A percentile compares a stretch with the other conserved stretches of the same genome.
These are phyloP conservation scores for Achaetomium macrosporum DNA, from an alignment of 2,329 filamentous ascomycete genomes.

Conservation along the genomic window DNA sequence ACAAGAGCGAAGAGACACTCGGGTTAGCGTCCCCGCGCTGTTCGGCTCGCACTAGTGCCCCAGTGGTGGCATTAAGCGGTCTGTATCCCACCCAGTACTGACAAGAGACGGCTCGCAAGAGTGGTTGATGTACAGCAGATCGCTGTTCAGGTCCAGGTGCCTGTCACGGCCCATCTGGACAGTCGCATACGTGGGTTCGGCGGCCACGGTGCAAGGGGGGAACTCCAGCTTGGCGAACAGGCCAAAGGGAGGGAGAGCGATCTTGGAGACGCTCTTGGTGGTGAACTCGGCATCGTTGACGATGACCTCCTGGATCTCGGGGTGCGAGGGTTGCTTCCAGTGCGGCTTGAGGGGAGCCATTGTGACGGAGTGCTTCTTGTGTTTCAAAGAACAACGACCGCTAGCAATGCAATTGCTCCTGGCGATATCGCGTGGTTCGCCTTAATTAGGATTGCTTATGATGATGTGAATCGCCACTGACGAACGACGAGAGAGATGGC, in stretches of 20 bases:
- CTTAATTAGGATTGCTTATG: not conserved
- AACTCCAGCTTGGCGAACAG: slow-evolving; percentile 62
- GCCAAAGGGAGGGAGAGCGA: slow-evolving; percentile 54
- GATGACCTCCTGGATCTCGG: slow-evolving; percentile 51
- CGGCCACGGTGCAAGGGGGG: slow-evolving; percentile 53
- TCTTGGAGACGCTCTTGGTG: slow-evolving; percentile 53
- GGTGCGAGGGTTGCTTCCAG: slow-evolving; percentile 58
- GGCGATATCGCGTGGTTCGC: not conserved
- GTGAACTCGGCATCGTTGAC: slow-evolving; percentile 49
- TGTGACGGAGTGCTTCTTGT: slow-evolving; percentile 5
- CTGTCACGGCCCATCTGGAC: slow-evolving; percentile 52
- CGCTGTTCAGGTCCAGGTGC: slow-evolving; percentile 60
- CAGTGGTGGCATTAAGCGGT: not conserved
- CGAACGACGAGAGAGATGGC: not conserved
- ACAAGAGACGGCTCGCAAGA: slow-evolving; percentile 61
- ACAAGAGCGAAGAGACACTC: not conserved
- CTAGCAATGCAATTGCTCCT: not conserved
- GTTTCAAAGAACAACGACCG: slow-evolving; percentile 1
- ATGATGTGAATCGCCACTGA: not conserved
- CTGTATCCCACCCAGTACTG: slow-evolving; percentile 29
- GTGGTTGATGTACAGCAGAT: slow-evolving; percentile 63
- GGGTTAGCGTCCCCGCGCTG: not conserved
- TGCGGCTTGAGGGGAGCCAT: slow-evolving; percentile 49
- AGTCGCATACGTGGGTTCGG: slow-evolving; percentile 56
- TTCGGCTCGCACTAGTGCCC: not conserved